These are phyloP conservation scores for Esteya vermicola DNA, from an alignment of 2,329 filamentous ascomycete species.

Conservation along the genomic window DNA sequence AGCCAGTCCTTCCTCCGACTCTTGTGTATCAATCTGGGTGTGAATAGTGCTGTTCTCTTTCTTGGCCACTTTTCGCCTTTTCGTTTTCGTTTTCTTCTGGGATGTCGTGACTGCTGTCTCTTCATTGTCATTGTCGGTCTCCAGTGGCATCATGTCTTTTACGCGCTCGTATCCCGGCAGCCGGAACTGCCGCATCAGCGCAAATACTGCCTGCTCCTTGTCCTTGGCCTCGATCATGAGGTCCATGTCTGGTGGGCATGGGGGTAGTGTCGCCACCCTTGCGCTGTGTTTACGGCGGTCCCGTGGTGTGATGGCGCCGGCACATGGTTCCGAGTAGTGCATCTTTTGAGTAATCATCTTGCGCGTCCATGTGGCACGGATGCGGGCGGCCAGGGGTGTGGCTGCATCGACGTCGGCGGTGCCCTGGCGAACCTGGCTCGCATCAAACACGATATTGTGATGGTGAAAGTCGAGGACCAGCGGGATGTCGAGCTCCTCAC, in stretches of 20 bases:
- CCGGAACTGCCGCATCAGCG: constrained; percentile 79
- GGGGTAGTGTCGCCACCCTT: constrained; percentile 65
- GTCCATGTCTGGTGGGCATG: constrained; percentile 72
- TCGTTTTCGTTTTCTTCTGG: too few species aligned
- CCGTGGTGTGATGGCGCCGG: constrained; percentile 60
- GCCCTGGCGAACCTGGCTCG: constrained; percentile 1
- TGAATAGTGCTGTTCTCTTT: too few species aligned
- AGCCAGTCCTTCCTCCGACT: background rate
- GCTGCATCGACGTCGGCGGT: constrained; percentile 62
- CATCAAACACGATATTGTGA: constrained; percentile 84
- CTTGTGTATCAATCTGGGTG: too few species aligned
- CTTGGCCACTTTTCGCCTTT: background rate
- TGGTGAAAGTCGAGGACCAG: constrained; percentile 89
- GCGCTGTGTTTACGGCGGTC: constrained; percentile 77
- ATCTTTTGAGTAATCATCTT: constrained; percentile 89
- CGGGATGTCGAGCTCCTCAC: constrained; percentile 88
- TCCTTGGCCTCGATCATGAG: constrained; percentile 99
- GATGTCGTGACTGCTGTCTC: too few species aligned
- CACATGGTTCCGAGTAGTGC: constrained; percentile 80
- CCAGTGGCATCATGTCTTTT: constrained; percentile 64
- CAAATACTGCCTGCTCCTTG: constrained; percentile 92
- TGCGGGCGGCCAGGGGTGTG: constrained; percentile 62
- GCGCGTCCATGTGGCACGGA: constrained; percentile 67
- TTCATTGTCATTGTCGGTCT: constrained; percentile 57
- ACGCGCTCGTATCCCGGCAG: constrained; percentile 66